Percentiles rank a stretch among this genome's conserved stretches.
These are phyloP conservation scores for Sarocladiaceae sp. DNA, from an alignment of 2,329 filamentous ascomycete species.

Conservation along the genomic window DNA sequence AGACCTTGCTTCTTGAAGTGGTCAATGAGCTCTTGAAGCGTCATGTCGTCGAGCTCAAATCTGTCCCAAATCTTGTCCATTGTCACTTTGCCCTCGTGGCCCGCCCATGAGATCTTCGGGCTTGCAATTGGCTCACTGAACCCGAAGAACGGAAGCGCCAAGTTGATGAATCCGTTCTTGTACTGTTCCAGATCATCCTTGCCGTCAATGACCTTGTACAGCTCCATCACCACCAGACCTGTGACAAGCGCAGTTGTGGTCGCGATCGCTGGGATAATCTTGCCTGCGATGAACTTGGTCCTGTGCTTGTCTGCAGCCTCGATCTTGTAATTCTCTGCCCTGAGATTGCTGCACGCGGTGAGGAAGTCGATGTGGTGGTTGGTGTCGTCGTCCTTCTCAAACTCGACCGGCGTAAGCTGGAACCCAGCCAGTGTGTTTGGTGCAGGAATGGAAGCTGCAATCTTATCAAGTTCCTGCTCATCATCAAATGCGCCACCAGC, in stretches of 20 bases:
- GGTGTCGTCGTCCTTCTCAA: conserved; percentile 97
- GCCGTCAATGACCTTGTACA: conserved; percentile 95
- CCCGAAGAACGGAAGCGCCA: conserved; percentile 94
- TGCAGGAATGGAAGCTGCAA: conserved; percentile 67
- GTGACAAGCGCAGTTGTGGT: conserved; percentile 96
- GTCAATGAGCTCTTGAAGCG: conserved; percentile 74
- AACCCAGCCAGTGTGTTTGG: conserved; percentile 79
- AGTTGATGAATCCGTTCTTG: conserved; percentile 98
- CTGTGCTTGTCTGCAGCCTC: conserved; percentile 87
- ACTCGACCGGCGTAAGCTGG: conserved; percentile 87
- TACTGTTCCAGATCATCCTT: conserved; percentile 97
- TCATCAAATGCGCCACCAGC: conserved; percentile 61
- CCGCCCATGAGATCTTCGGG: conserved; percentile 84
- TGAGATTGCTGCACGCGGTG: conserved; percentile 90
- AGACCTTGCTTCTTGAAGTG: conserved; percentile 77
- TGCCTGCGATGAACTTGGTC: conserved; percentile 99
- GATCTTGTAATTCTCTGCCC: conserved; percentile 98
- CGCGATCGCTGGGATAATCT: conserved; percentile 98
- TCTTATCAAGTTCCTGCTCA: conserved; percentile 64
- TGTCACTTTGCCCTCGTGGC: conserved; percentile 68
- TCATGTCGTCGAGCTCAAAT: conserved; percentile 84
- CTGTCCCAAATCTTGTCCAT: conserved; percentile 98
- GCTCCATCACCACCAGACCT: conserved; percentile 82
- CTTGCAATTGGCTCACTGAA: conserved; percentile 96
- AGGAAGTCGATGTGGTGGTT: conserved; percentile 99